Conservation (phyloP, 73 alveolate species). For the Paramecium caudatum region DNA sequence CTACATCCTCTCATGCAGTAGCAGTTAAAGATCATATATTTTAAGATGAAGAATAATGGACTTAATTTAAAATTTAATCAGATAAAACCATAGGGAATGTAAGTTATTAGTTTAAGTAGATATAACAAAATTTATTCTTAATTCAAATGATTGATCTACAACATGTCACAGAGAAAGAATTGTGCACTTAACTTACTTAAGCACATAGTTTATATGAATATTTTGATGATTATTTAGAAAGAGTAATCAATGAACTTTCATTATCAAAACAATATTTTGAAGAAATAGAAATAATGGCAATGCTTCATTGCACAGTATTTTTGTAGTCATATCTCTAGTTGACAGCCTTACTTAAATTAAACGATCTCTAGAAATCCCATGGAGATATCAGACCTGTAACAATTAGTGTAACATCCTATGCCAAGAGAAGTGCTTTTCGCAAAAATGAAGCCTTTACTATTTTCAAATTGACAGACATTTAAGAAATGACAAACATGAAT, state of each 20-base stretch:
- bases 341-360: background rate
- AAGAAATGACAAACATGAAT: slow-evolving; percentile 13
- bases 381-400: slow-evolving; percentile 53
- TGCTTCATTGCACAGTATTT: slow-evolving; percentile 50
- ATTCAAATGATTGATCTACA: slow-evolving; percentile 38
- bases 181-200: slow-evolving; percentile 47
- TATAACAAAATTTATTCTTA: background rate
- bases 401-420: background rate
- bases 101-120: background rate
- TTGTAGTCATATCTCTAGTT: background rate
- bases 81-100: slow-evolving; percentile 17
- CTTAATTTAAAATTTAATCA: background rate
- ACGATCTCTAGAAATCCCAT: slow-evolving; percentile 19
- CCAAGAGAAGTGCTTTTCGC: slow-evolving; percentile 13
- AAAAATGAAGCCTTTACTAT: slow-evolving; percentile 7
- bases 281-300: slow-evolving; percentile 49
- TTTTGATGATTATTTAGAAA: slow-evolving; percentile 14
- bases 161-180: slow-evolving; percentile 55
- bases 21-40: slow-evolving; percentile 43
- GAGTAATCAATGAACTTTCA: background rate
- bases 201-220: slow-evolving; percentile 54
- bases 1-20: background rate
- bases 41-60: slow-evolving; percentile 51
- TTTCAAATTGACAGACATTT: slow-evolving; percentile 39
- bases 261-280: slow-evolving; percentile 2